These are phyloP conservation scores for Mycena latifolia DNA, from an alignment of 768 basidiomycete genomes.

Conservation along the genomic window DNA sequence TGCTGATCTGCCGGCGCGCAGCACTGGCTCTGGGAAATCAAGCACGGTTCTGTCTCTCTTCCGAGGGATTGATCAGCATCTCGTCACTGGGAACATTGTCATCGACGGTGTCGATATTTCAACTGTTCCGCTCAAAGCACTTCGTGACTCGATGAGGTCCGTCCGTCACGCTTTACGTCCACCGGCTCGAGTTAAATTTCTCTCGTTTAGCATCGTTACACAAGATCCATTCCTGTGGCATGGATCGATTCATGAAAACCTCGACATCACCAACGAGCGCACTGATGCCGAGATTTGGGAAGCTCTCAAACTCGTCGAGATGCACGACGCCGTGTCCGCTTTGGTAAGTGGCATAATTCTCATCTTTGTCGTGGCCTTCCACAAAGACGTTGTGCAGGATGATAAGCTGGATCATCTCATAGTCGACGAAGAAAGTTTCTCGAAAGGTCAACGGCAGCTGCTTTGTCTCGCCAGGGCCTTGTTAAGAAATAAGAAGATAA, in stretches of 20 bases:
- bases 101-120: slow-evolving; percentile 32
- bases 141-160: slow-evolving; percentile 31
- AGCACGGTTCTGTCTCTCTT: slow-evolving; percentile 27
- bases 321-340: slow-evolving; percentile 29
- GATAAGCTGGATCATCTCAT: slow-evolving; percentile 30
- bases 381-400: slow-evolving; percentile 3
- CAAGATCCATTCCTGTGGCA: slow-evolving; percentile 36
- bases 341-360: not conserved
- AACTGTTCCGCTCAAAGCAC: slow-evolving; percentile 13
- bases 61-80: slow-evolving; percentile 32
- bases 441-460: slow-evolving; percentile 30
- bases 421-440: slow-evolving; percentile 31
- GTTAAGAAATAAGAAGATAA: slow-evolving; percentile 24
- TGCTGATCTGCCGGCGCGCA: not conserved
- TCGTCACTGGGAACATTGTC: slow-evolving; percentile 27
- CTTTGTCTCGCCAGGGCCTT: slow-evolving; percentile 29
- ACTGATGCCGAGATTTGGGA: slow-evolving; percentile 31
- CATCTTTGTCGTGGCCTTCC: not conserved
- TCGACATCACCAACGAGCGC: slow-evolving; percentile 18
- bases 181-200: not conserved
- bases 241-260: slow-evolving; percentile 29
- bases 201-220: slow-evolving; percentile 20
- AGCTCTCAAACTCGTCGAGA: slow-evolving; percentile 28
- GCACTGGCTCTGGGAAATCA: slow-evolving; percentile 32
- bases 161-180: not conserved